A percentile compares a stretch with the other conserved stretches of the same genome.
phyloP scores from a whole-genome alignment of 805 yeast species.

The Millerozyma miso region DNA sequence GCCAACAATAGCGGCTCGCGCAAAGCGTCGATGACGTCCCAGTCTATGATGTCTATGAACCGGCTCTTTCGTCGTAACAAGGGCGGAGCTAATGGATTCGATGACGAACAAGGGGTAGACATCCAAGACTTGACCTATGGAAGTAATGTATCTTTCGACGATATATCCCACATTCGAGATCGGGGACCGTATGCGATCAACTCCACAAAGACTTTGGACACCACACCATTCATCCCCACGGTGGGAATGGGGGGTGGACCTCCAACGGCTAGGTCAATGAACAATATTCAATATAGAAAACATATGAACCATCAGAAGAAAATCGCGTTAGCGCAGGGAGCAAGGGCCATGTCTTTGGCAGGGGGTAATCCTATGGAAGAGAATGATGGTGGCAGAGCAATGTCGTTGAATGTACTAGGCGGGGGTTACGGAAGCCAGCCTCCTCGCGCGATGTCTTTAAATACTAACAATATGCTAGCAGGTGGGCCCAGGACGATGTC shows the following conservation, averaged over 20 bases:
- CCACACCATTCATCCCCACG: conserved; percentile 77
- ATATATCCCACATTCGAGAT: conserved; percentile 58
- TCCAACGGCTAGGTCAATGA: conserved; percentile 19
- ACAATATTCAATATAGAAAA: conserved; percentile 63
- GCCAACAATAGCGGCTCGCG: conserved; percentile 17
- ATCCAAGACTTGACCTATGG: conserved; percentile 31
- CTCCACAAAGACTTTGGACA: conserved; percentile 38
- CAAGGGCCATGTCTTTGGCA: conserved; percentile 41
- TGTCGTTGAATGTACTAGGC: conserved; percentile 15
- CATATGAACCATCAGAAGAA: conserved; percentile 67
- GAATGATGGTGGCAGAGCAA: conserved; percentile 26
- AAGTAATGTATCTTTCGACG: conserved; percentile 53
- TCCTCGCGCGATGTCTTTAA: conserved; percentile 46
- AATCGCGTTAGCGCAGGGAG: conserved; percentile 43
- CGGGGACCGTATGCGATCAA: conserved; percentile 61
- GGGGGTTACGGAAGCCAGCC: conserved; percentile 14
- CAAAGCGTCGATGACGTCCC: conserved; percentile 36
- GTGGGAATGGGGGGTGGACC: conserved; percentile 33
- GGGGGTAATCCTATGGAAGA: conserved; percentile 28
- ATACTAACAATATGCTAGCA: conserved; percentile 10
- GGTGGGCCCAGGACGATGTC: conserved; percentile 18
- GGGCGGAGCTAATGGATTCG: conserved; percentile 23
- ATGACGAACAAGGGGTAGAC: conserved; percentile 37
- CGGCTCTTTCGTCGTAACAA: conserved; percentile 41
- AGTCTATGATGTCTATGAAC: conserved; percentile 33